Conservation (phyloP, 2,329 filamentous ascomycete genomes). For the Chalaropsis thielavioides region DNA sequence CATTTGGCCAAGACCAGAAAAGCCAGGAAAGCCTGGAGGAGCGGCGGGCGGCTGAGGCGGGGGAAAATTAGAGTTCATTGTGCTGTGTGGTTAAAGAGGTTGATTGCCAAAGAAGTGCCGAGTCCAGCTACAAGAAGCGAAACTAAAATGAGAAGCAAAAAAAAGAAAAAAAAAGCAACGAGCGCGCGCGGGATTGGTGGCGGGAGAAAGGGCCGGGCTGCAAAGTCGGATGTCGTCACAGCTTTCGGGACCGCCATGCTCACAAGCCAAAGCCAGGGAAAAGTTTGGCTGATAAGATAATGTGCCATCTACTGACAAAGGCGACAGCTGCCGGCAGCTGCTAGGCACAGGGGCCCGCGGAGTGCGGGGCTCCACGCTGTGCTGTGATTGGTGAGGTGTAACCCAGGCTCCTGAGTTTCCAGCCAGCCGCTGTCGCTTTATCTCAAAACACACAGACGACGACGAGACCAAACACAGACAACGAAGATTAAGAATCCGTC, state of each 20-base stretch:
- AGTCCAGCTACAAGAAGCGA: neutral
- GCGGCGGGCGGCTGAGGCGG: constrained; percentile 4
- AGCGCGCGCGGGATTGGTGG: neutral
- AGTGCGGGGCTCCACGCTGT: neutral
- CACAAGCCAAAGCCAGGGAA: neutral
- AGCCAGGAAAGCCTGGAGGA: constrained; percentile 6
- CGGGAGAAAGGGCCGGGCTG: neutral
- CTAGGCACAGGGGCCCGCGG: too few relatives aligned
- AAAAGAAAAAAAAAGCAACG: neutral
- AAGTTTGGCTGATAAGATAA: constrained; percentile 8
- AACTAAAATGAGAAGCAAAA: neutral
- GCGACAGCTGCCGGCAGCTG: neutral
- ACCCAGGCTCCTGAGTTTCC: neutral
- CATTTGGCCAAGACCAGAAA: constrained; percentile 4
- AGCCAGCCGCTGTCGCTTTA: neutral
- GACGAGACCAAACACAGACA: neutral
- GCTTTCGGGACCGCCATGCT: neutral
- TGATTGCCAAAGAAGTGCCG: neutral
- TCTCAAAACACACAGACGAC: neutral
- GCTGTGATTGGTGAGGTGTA: neutral
- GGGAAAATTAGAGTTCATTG: constrained; percentile 7
- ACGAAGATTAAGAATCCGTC: neutral
- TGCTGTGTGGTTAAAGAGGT: neutral
- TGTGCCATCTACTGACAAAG: too few relatives aligned
- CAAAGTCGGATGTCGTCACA: neutral